These are phyloP conservation scores for Scutellaria galericulata DNA, from an alignment of 257 asterid species.

Conservation along the genomic window DNA sequence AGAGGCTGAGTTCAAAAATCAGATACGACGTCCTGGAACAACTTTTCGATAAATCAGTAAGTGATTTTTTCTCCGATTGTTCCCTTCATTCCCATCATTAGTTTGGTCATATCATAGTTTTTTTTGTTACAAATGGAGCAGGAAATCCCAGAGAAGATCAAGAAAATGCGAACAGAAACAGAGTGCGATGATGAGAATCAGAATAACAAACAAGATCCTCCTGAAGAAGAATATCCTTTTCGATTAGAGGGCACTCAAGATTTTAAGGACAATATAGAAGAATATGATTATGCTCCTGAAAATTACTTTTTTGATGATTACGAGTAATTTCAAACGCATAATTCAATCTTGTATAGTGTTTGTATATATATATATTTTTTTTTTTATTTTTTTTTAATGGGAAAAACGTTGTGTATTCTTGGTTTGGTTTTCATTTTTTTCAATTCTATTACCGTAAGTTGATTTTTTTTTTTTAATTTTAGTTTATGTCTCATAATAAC, in stretches of 20 bases:
- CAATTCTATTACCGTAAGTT: too few relatives aligned
- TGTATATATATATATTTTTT: too few relatives aligned
- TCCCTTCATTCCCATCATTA: not conserved
- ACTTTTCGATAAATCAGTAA: constrained; percentile 61
- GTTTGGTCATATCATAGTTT: not conserved
- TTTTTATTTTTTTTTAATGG: too few relatives aligned
- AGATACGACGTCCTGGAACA: constrained; percentile 56
- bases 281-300: constrained; percentile 37
- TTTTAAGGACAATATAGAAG: constrained; percentile 29
- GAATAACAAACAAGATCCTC: constrained; percentile 24
- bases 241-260: too few relatives aligned
- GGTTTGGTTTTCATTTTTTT: too few relatives aligned
- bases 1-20: constrained; percentile 64
- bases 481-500: too few relatives aligned
- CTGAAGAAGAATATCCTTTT: constrained; percentile 8
- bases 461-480: too few relatives aligned
- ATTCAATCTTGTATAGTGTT: not conserved
- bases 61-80: constrained; percentile 30
- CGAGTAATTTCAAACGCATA: not conserved
- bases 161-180: constrained; percentile 41
- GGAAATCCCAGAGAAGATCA: constrained; percentile 38
- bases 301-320: constrained; percentile 25
- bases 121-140: constrained; percentile 29
- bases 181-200: constrained; percentile 23
- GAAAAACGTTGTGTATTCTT: too few relatives aligned